These are phyloP conservation scores for Pseudocercospora fuligena DNA, from an alignment of 2,329 filamentous ascomycete species.

Conservation along the genomic window DNA sequence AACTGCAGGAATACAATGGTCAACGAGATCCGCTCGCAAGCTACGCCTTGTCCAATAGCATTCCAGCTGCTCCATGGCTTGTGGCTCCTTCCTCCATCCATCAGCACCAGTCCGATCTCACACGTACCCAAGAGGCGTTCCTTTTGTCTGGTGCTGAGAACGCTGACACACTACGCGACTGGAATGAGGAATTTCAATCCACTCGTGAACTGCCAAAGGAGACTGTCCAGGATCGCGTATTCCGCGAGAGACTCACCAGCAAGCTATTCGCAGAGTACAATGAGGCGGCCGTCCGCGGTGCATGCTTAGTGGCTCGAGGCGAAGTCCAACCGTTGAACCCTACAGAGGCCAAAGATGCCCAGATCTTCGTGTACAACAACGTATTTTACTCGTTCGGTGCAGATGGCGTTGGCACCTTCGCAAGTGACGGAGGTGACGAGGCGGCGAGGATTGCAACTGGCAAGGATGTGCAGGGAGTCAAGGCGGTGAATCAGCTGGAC, in stretches of 20 bases:
- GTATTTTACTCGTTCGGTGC: constrained; percentile 99
- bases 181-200: constrained; percentile 99
- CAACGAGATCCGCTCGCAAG: constrained; percentile 85
- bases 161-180: constrained; percentile 91
- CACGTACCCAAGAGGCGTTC: constrained; percentile 90
- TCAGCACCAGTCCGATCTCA: constrained; percentile 78
- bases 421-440: constrained; percentile 93
- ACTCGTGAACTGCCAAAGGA: constrained; percentile 93
- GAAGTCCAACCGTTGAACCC: constrained; percentile 94
- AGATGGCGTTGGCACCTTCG: constrained; percentile 96
- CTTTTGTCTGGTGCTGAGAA: constrained; percentile 90
- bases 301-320: constrained; percentile 87
- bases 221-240: constrained; percentile 91
- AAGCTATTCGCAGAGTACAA: constrained; percentile 99
- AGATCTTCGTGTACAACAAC: constrained; percentile 99
- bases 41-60: constrained; percentile 94
- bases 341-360: constrained; percentile 87
- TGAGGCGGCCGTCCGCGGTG: constrained; percentile 89
- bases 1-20: constrained; percentile 83
- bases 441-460: constrained; percentile 93
- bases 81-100: constrained; percentile 71
- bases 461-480: constrained; percentile 94
- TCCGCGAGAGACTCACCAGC: constrained; percentile 88
- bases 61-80: constrained; percentile 90
- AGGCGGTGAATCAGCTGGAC: constrained; percentile 94